Base-by-base conservation (phyloP, 768 basidiomycete genomes). In the Hericium erinaceus region DNA sequence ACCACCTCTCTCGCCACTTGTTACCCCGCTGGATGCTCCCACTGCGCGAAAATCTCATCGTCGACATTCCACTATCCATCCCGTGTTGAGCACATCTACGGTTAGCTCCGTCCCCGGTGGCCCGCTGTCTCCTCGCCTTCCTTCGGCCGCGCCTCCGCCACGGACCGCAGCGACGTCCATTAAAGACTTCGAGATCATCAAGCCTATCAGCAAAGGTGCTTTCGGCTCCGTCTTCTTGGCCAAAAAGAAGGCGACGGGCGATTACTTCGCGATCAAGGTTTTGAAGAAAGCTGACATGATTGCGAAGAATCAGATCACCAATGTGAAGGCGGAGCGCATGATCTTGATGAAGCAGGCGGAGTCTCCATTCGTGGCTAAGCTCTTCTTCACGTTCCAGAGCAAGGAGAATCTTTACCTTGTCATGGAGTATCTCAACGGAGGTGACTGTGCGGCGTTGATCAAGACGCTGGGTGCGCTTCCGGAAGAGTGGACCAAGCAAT, bases 261-360 rank as follows among this genome's bases (percentile, higher is more conserved):
- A 98, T 72, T 98, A 98, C 72, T 99, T 88, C 73, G 97, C 97
- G 26, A 95, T 99, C 82, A 99, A 99, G 73, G 95, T 98, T n/a
- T 74, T 99, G 68, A 98, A 95, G 77, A 99, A 99, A 76, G 92
- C 94, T n/a, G 97, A 99, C 73, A 99, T 99, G 97, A 98, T 99
- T 70, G 92, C 97, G 41, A 99, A 99, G 81, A 99, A 99, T 75
- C 97, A 99, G 72, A 95, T 99, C 70, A 98, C 97, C 52, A 99
- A 98, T 69, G 97, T 99, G 71, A 98, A 98, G 74, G 97, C 97
- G 2, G 97, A 99, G 75, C 82, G 97, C 57, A 98, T 97, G 86
- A 99, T 99, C 66, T 80, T 99, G 64, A 99, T 99, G 97, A 94
- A 94, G 69, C 95, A 98, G 71, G 90, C 95, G 1, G 94, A 97